Evolutionary conservation across 2,329 filamentous ascomycete genomes (phyloP).

Genomic region (Clonostachys sp.): DNA sequence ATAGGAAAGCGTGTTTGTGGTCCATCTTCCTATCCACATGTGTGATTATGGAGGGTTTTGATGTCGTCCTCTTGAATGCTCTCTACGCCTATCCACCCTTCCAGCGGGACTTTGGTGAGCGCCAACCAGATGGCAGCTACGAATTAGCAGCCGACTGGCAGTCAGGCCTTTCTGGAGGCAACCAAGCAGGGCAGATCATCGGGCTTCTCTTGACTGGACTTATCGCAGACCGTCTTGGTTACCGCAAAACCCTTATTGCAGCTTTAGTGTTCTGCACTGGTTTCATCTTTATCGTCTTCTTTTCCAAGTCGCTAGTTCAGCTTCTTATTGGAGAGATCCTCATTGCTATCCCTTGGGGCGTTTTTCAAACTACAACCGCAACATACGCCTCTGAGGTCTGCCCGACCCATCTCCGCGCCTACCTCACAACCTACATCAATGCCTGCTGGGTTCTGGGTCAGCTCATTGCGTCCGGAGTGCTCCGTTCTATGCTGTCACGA

Average conservation of each 20-base stretch:
- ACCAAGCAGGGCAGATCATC: conserved; percentile 41
- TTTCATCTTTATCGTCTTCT: conserved; percentile 46
- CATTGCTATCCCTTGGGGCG: conserved; percentile 39
- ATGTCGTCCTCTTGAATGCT: conserved; percentile 28
- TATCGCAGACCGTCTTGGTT: conserved; percentile 39
- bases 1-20: conserved; percentile 27
- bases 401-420: conserved; percentile 38
- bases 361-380: conserved; percentile 39
- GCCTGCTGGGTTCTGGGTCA: conserved; percentile 25
- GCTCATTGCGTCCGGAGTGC: conserved; percentile 29
- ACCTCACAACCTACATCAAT: conserved; percentile 35
- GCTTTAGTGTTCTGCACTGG: conserved; percentile 28
- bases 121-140: conserved; percentile 27
- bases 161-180: conserved; percentile 42
- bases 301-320: conserved; percentile 30
- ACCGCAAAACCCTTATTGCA: conserved; percentile 40
- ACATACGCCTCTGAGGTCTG: conserved; percentile 44
- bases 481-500: conserved; percentile 24
- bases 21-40: conserved; percentile 28
- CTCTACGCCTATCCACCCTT: conserved; percentile 35
- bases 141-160: conserved; percentile 47
- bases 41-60: conserved; percentile 35
- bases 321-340: conserved; percentile 40
- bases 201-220: conserved; percentile 44
- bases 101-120: conserved; percentile 29